Conservation (phyloP, 2,329 filamentous ascomycete species). For the Curvularia sp. region DNA sequence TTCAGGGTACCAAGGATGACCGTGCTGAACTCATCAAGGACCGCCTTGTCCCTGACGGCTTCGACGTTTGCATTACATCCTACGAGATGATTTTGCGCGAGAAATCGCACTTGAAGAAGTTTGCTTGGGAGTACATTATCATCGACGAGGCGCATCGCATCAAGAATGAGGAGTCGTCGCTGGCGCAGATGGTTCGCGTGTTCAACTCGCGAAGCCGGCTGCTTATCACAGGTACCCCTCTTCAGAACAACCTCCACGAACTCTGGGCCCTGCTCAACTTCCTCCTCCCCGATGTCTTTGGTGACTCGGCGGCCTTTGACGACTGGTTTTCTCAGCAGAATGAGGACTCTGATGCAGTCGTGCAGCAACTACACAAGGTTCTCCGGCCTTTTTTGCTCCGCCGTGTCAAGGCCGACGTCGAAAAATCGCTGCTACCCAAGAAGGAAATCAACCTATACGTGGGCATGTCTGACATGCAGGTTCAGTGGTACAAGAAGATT, state of each 20-base stretch:
- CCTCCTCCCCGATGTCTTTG: constrained; percentile 95
- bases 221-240: constrained; percentile 92
- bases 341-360: constrained; percentile 90
- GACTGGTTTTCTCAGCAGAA: constrained; percentile 96
- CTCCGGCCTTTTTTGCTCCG: constrained; percentile 91
- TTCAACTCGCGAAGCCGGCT: constrained; percentile 96
- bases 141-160: constrained; percentile 98
- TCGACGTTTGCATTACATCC: constrained; percentile 97
- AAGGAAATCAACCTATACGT: constrained; percentile 97
- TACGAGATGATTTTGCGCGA: constrained; percentile 99
- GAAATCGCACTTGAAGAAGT: constrained; percentile 93
- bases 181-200: constrained; percentile 93
- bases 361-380: constrained; percentile 93
- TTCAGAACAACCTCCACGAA: constrained; percentile 98
- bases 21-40: constrained; percentile 87
- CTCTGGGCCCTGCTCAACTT: constrained; percentile 98
- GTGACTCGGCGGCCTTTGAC: constrained; percentile 94
- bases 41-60: constrained; percentile 89
- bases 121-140: constrained; percentile 99
- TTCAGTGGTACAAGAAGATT: constrained; percentile 99
- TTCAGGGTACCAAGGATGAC: constrained; percentile 95
- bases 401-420: constrained; percentile 95
- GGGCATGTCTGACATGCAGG: constrained; percentile 98
- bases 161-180: constrained; percentile 98
- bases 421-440: constrained; percentile 96